Evolutionary conservation across 2,329 filamentous ascomycete species (phyloP).

Genomic region (Aspergillus ibericus): DNA sequence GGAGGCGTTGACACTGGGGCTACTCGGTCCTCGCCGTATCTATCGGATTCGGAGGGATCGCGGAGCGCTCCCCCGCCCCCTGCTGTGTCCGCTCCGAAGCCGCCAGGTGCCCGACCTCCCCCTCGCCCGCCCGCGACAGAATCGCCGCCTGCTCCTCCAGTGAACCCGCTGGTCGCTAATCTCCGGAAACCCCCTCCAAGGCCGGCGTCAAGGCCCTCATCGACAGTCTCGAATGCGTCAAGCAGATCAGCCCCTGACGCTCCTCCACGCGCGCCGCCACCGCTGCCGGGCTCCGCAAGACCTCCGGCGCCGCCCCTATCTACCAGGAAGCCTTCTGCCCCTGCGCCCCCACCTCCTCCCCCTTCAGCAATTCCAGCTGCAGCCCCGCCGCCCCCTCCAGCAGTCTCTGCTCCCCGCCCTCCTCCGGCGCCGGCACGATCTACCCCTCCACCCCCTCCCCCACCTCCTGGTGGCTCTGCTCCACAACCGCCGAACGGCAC

Average conservation of each 20-base stretch:
- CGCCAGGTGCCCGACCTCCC: slow-evolving; percentile 56
- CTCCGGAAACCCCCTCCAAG: slow-evolving; percentile 59
- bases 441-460: slow-evolving; percentile 51
- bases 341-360: slow-evolving; percentile 47
- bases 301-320: slow-evolving; percentile 59
- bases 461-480: slow-evolving; percentile 29
- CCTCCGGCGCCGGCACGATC: slow-evolving; percentile 43
- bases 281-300: slow-evolving; percentile 49
- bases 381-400: slow-evolving; percentile 44
- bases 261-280: slow-evolving; percentile 67
- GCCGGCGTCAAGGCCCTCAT: slow-evolving; percentile 57
- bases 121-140: slow-evolving; percentile 51
- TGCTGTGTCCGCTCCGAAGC: slow-evolving; percentile 36
- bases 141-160: slow-evolving; percentile 50
- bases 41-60: slow-evolving; percentile 73
- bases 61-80: slow-evolving; percentile 34
- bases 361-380: slow-evolving; percentile 46
- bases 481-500: slow-evolving; percentile 40
- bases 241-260: slow-evolving; percentile 49
- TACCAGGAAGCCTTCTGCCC: slow-evolving; percentile 58
- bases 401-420: slow-evolving; percentile 43
- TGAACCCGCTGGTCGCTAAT: slow-evolving; percentile 55
- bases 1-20: slow-evolving; percentile 78
- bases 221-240: slow-evolving; percentile 60
- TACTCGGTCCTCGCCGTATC: slow-evolving; percentile 68